Evolutionary conservation across 306 rosid genomes (phyloP).

Genomic region (Cucurbita maxima): DNA sequence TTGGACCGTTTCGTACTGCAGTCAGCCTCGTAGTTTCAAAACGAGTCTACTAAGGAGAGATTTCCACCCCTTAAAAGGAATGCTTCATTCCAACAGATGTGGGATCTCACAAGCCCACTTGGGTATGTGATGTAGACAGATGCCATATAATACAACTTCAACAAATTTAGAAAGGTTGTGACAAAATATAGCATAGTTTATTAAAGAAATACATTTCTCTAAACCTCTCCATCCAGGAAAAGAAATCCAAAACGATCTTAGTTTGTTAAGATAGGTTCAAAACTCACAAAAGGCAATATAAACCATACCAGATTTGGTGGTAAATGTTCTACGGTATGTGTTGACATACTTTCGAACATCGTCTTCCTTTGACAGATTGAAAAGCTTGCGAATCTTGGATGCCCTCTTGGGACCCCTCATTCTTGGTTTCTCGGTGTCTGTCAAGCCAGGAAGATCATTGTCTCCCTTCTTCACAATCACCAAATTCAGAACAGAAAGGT

Average conservation of each 20-base stretch:
- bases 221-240: not conserved
- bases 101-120: no score
- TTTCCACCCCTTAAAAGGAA: no score
- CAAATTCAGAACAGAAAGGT: conserved; percentile 48
- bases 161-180: no score
- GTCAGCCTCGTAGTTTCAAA: no score
- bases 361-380: conserved; percentile 47
- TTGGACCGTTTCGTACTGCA: no score
- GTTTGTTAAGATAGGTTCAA: not conserved
- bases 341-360: conserved; percentile 52
- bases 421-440: conserved; percentile 47
- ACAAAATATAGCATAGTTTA: no score
- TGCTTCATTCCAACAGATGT: no score
- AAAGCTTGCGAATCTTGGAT: conserved; percentile 46
- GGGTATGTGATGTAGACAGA: no score
- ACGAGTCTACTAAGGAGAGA: no score
- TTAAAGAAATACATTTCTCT: not conserved
- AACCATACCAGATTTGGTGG: conserved; percentile 24
- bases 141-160: no score
- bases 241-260: not conserved
- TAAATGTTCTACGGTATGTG: conserved; percentile 44
- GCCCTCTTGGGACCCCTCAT: conserved; percentile 67
- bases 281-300: not conserved
- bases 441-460: conserved; percentile 48
- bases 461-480: conserved; percentile 55